These are phyloP conservation scores for Pelargonium myrrhifolium DNA, from an alignment of 441 rosid genomes.

Conservation along the genomic window DNA sequence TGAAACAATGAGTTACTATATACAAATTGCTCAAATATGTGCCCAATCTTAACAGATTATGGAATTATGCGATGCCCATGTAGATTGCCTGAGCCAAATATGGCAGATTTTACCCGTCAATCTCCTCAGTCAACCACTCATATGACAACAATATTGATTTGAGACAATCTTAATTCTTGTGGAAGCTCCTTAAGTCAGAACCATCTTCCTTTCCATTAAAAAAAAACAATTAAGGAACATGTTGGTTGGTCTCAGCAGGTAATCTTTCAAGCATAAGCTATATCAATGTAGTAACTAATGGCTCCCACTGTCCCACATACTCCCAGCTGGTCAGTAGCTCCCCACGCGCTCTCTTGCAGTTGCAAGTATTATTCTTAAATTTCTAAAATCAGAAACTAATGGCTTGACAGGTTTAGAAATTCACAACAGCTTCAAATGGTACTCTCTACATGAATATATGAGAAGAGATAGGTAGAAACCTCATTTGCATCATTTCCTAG, in stretches of 20 bases:
- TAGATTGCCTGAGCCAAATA: not conserved
- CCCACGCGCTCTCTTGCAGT: slow-evolving; percentile 1
- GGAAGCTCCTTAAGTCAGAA: not conserved
- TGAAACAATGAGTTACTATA: slow-evolving; percentile 5
- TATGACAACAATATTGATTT: not conserved
- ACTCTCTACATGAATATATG: slow-evolving; percentile 3
- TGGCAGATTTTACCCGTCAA: not conserved
- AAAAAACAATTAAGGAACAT: not conserved
- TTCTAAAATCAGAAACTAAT: not conserved
- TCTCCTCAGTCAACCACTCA: not conserved
- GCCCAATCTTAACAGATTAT: not conserved
- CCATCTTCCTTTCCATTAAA: not conserved
- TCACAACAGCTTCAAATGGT: slow-evolving; percentile 2
- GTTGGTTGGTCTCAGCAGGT: not conserved
- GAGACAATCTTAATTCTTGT: not conserved
- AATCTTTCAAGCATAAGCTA: not conserved
- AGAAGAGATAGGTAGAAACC: slow-evolving; percentile 27
- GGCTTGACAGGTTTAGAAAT: slow-evolving; percentile 5
- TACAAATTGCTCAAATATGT: not conserved
- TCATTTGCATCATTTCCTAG: slow-evolving; percentile 57
- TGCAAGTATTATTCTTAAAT: not conserved
- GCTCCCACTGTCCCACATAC: not conserved
- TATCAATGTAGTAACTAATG: not conserved
- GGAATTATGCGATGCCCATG: not conserved
- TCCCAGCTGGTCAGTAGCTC: not conserved